Base-by-base conservation (phyloP, 805 yeast genomes). In the Starmerella stigmatis region DNA sequence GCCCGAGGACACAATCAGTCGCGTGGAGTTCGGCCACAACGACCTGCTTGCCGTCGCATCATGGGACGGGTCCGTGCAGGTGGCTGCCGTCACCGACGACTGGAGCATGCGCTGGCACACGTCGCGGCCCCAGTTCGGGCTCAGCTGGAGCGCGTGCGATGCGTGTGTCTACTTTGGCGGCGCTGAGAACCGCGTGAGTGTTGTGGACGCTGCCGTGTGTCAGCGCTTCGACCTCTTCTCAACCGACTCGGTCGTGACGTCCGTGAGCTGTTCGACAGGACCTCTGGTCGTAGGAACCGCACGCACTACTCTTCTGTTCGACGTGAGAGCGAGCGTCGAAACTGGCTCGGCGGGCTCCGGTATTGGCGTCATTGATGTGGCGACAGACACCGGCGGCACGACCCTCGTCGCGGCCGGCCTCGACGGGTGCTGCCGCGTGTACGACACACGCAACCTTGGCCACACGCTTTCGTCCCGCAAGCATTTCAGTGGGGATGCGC, bases 51-150 rank as follows among this genome's bases (percentile, higher is more conserved):
- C 53, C 4, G 42, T 45, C 16, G 22, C 39, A 1, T 31, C 49
- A 7, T 50, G 53, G 53, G 51, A 46, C 25, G 46, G 53, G 12
- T 10, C 34, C 11, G 23, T 47, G 20, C 20, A 13, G 13, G 17
- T 50, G 6, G 36, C 36, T 17, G 16, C 7, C 29, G 31, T 20
- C 27, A 4, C 2, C 21, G 26, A 15, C 25, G 36, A 17, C 13
- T 19, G 15, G 23, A 22, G 30, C 21, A 22, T 20, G 11, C n/a
- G 16, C n/a, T 17, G 32, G 43, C 32, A 19, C 19, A 21, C 34
- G 32, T 35, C 48, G 12, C 20, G 48, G 33, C 48, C 51, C 5
- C 38, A 44, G n/a, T 35, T 44, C 20, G 45, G 45, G 10, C 12
- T 31, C 16, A 31, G 28, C 15, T 47, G 51, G 51, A 17, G 20